These are phyloP conservation scores for Tricholoma saponaceum DNA, from an alignment of 768 basidiomycete species.

Conservation along the genomic window DNA sequence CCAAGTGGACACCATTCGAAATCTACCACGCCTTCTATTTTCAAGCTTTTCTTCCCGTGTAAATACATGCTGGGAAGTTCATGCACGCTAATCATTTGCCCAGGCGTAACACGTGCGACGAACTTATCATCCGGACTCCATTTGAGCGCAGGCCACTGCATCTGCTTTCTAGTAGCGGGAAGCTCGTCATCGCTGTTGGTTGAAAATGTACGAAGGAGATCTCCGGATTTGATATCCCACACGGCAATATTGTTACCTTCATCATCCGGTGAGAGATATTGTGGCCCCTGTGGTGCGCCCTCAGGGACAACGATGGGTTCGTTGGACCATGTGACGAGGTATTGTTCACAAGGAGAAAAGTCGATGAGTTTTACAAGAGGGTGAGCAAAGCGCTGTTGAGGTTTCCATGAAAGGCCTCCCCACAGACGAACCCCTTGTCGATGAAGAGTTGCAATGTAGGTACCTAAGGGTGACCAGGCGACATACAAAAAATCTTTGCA, in stretches of 20 bases:
- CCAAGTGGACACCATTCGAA: conserved; percentile 98
- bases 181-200: conserved; percentile 57
- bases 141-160: conserved; percentile 94
- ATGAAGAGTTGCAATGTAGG: conserved; percentile 91
- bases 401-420: conserved; percentile 90
- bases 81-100: conserved; percentile 93
- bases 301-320: conserved; percentile 87
- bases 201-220: conserved; percentile 89
- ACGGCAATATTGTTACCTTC: conserved; percentile 96
- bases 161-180: conserved; percentile 64
- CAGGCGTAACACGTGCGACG: conserved; percentile 84
- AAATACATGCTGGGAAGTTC: conserved; percentile 93
- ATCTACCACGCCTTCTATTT: conserved; percentile 95
- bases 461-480: conserved; percentile 95
- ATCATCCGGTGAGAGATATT: conserved; percentile 88
- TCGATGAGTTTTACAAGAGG: conserved; percentile 94
- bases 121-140: conserved; percentile 98
- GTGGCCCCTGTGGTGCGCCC: conserved; percentile 74
- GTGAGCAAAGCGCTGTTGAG: conserved; percentile 89
- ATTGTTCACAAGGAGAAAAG: conserved; percentile 96
- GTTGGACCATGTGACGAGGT: conserved; percentile 96
- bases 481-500: conserved; percentile 96
- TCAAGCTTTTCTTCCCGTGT: conserved; percentile 93
- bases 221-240: conserved; percentile 96
- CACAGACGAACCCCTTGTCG: conserved; percentile 94